Percentiles rank a stretch among this genome's conserved stretches.
phyloP scores from a whole-genome alignment of 208 protist genomes.

The Porcisia hertigi region DNA sequence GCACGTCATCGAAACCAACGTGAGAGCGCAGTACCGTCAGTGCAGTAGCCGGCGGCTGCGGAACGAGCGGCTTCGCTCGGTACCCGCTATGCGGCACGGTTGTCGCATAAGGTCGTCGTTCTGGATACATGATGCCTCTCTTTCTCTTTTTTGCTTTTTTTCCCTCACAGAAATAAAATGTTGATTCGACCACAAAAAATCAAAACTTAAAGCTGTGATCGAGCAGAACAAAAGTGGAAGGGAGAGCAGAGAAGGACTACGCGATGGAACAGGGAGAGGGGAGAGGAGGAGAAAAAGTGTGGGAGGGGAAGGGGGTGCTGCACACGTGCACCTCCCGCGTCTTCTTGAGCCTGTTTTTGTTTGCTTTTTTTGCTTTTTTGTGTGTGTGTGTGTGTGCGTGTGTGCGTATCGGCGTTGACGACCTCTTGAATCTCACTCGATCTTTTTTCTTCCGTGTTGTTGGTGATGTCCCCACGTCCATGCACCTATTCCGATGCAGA shows the following conservation, averaged over 20 bases:
- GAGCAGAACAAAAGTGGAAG: too few relatives aligned
- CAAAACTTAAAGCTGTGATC: too few relatives aligned
- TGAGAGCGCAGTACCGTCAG: constrained; percentile 58
- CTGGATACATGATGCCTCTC: constrained; percentile 44
- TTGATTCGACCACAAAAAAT: too few relatives aligned
- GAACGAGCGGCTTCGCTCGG: constrained; percentile 47
- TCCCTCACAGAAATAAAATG: too few relatives aligned
- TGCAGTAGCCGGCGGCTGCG: constrained; percentile 51
- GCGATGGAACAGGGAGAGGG: background rate
- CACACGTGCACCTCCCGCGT: background rate
- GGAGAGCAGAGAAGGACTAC: background rate
- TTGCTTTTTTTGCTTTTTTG: background rate
- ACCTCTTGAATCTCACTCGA: background rate
- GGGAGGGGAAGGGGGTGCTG: background rate
- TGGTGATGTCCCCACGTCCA: too few relatives aligned
- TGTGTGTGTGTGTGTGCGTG: background rate
- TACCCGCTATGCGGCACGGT: constrained; percentile 64
- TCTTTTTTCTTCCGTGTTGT: too few relatives aligned
- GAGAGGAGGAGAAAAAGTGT: background rate
- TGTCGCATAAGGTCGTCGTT: constrained; percentile 71
- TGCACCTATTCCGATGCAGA: too few relatives aligned
- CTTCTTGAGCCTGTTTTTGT: background rate
- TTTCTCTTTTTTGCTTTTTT: too few relatives aligned
- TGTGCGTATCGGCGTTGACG: background rate
- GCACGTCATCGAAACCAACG: constrained; percentile 57